A percentile compares a stretch with the other conserved stretches of the same genome.
These are phyloP conservation scores for Candida takata DNA, from an alignment of 805 yeast species.

Conservation along the genomic window DNA sequence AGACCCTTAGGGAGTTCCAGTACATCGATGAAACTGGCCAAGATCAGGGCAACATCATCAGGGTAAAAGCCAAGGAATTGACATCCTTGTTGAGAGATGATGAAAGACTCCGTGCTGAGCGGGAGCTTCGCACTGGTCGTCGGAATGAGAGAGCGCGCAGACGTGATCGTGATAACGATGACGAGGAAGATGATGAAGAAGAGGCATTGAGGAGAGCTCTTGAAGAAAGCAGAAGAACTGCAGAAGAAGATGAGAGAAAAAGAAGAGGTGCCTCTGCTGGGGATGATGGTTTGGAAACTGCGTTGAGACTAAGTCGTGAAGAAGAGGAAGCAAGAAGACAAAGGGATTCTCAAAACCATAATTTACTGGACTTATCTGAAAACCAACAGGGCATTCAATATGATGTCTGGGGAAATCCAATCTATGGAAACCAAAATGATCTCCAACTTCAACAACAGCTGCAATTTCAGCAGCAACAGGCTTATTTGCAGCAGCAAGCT, in stretches of 20 bases:
- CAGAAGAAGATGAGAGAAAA: constrained; percentile 71
- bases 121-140: constrained; percentile 39
- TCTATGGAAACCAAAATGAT: constrained; percentile 16
- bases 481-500: constrained; percentile 31
- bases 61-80: constrained; percentile 87
- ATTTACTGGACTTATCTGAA: constrained; percentile 45
- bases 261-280: constrained; percentile 36
- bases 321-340: constrained; percentile 64
- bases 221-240: constrained; percentile 73
- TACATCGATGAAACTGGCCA: constrained; percentile 67
- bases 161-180: constrained; percentile 24
- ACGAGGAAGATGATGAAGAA: constrained; percentile 45
- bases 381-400: constrained; percentile 28
- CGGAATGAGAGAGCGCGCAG: constrained; percentile 29
- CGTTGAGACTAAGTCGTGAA: constrained; percentile 65
- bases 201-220: constrained; percentile 74
- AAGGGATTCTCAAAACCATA: constrained; percentile 35
- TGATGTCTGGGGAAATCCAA: constrained; percentile 25
- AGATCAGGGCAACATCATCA: constrained; percentile 83
- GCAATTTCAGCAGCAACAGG: constrained; percentile 26
- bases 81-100: constrained; percentile 75
- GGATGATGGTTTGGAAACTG: constrained; percentile 54
- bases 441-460: constrained; percentile 16
- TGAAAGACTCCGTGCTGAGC: constrained; percentile 67
- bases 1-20: constrained; percentile 86